Base-by-base conservation (phyloP, 192 early-diverging fungal genomes). In the Backusella parvicylindrica region DNA sequence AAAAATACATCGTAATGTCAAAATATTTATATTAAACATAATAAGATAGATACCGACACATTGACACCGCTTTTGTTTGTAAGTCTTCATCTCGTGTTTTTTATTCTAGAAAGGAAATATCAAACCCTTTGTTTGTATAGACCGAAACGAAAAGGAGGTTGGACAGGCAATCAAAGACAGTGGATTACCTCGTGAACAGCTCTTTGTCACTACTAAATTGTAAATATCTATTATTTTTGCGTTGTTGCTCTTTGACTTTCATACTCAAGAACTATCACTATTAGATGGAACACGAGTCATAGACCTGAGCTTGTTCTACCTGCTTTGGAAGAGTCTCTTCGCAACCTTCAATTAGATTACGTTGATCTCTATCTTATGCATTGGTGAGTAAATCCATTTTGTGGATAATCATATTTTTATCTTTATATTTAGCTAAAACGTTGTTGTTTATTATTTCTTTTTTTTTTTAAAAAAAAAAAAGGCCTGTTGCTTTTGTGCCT, bases 71-170 rank as follows among this genome's bases (percentile, higher is more conserved):
- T 18, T 74, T 36, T 70, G 66, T 80, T 72, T 80, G 76, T 77
- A 77, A 72, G 70, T 65, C 6, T 31, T 31, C 21, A 37, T 64
- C 50, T 47, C 28, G 18, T 47, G 32, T 21, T 21, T 16, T 41
- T 7, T 31, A 65, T 43, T 26, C 38, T 40, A 47, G 36, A 65
- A 73, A 36, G 21, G 30, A 12, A 75, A 36, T 65, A 66, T 11
- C 6, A 56, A 49, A 41, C 53, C 8, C 35, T 30, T 68, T 83
- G 77, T 84, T 8, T 73, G 50, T 37, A 83, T 84, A 79, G 83
- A 96, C 75, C 83, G 83, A 43, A 97, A 95, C 81, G 93, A 97
- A 81, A 77, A 77, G 53, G 93, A 96, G 60, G 86, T 95, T 69
- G 95, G 95, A 28, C 77, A 88, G 64, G 94, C 89, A 1, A 87